Conservation (phyloP, 495 filamentous ascomycete species). For the Thermochaetoides thermophila region DNA sequence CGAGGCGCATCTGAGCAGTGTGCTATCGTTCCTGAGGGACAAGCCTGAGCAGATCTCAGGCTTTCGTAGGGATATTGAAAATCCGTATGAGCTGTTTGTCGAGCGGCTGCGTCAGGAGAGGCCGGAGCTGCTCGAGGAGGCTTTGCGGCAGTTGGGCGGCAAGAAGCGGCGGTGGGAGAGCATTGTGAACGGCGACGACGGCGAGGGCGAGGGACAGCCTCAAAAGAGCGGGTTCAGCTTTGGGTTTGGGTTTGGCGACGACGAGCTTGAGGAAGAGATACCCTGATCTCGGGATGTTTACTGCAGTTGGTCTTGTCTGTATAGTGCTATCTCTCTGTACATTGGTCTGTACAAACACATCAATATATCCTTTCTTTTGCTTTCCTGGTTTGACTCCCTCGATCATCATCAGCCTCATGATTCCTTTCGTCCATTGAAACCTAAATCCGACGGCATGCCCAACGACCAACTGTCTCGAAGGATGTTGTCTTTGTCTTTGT, state of each 20-base stretch:
- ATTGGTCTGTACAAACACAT: no score
- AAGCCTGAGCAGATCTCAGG: constrained; percentile 77
- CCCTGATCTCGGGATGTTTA: no score
- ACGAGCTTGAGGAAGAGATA: constrained; percentile 28
- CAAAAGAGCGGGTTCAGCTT: constrained; percentile 59
- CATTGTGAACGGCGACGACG: constrained; percentile 39
- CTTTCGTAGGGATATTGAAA: constrained; percentile 56
- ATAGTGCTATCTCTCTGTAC: no score
- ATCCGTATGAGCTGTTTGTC: constrained; percentile 68
- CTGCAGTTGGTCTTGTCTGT: no score
- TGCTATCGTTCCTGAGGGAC: constrained; percentile 68
- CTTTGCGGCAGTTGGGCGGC: constrained; percentile 46
- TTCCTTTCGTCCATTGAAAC: no score
- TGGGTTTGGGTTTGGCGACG: constrained; percentile 56
- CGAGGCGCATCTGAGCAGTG: constrained; percentile 52
- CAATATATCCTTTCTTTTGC: no score
- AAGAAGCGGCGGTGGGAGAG: constrained; percentile 82
- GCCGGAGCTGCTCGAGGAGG: constrained; percentile 51
- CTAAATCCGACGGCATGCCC: no score
- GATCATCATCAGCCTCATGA: no score
- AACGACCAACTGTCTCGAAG: no score
- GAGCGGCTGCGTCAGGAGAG: constrained; percentile 46
- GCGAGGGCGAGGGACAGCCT: constrained; percentile 21
- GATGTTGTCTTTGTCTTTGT: no score
- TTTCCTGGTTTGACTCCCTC: no score